Conservation (phyloP, 306 rosid genomes). For the Fragaria iinumae region DNA sequence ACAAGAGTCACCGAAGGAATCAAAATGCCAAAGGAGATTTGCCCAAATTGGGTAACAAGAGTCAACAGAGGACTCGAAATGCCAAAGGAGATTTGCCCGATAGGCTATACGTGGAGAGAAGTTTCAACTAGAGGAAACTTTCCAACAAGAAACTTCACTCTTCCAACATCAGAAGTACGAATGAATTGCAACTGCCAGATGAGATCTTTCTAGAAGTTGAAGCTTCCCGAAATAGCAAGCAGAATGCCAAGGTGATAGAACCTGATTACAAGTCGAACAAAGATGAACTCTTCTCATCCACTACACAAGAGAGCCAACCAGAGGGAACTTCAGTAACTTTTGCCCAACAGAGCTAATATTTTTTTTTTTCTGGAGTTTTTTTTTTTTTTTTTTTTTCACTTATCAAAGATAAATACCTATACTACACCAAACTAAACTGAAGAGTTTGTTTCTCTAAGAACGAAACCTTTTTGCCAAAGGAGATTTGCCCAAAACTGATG, state of each 20-base stretch:
- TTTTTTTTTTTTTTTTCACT: constrained; percentile 19
- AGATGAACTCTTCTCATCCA: constrained; percentile 25
- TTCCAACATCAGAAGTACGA: constrained; percentile 39
- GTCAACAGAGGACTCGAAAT: constrained; percentile 60
- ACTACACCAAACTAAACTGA: neutral
- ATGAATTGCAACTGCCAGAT: constrained; percentile 27
- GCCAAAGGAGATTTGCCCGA: constrained; percentile 99
- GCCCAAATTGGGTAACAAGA: constrained; percentile 48
- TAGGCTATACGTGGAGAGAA: constrained; percentile 45
- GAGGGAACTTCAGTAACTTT: constrained; percentile 37
- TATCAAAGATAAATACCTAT: constrained; percentile 5
- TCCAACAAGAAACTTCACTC: constrained; percentile 28
- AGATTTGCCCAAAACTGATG: constrained; percentile 65
- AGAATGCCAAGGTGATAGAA: constrained; percentile 41
- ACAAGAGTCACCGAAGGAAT: constrained; percentile 49
- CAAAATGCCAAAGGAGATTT: constrained; percentile 69
- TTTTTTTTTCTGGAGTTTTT: neutral
- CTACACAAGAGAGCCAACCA: constrained; percentile 33
- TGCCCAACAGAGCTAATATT: constrained; percentile 49
- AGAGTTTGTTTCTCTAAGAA: constrained; percentile 30
- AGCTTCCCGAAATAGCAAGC: constrained; percentile 20
- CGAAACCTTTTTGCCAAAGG: constrained; percentile 67
- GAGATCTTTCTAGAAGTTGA: constrained; percentile 24
- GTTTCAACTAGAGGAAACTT: constrained; percentile 39
- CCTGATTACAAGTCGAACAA: neutral